Evolutionary conservation across 129 eudicot species (phyloP).

Genomic region (Pulicaria dysenterica): DNA sequence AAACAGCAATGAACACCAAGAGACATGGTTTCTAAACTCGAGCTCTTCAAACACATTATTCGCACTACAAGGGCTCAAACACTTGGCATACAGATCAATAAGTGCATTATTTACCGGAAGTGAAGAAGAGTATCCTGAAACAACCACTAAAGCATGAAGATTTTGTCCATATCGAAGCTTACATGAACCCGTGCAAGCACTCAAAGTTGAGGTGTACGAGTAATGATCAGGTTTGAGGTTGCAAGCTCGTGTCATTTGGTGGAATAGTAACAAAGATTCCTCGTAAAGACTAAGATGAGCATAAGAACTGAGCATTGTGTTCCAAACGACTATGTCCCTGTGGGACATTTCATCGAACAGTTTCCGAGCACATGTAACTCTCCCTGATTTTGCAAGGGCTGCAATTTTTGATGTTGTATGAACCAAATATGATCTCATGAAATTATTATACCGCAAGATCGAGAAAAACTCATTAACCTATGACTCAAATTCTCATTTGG

Average conservation of each 20-base stretch:
- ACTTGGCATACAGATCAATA: constrained; percentile 84
- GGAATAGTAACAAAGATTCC: constrained; percentile 58
- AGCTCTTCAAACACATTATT: constrained; percentile 58
- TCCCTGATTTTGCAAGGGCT: constrained; percentile 58
- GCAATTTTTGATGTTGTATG: constrained; percentile 55
- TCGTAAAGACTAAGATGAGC: constrained; percentile 59
- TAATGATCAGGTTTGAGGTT: constrained; percentile 59
- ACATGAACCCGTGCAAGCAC: constrained; percentile 62
- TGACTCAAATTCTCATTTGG: background rate
- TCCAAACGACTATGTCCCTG: constrained; percentile 76
- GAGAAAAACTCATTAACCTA: constrained; percentile 35
- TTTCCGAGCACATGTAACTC: constrained; percentile 51
- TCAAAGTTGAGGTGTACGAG: constrained; percentile 64
- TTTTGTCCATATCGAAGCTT: constrained; percentile 46
- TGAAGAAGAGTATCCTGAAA: constrained; percentile 39
- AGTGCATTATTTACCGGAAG: constrained; percentile 70
- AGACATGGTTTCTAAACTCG: constrained; percentile 54
- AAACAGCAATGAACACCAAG: constrained; percentile 84
- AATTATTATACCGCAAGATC: background rate
- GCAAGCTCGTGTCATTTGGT: constrained; percentile 42
- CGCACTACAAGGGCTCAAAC: constrained; percentile 50
- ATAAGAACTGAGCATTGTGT: constrained; percentile 71
- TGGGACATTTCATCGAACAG: constrained; percentile 78
- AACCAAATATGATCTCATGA: constrained; percentile 55
- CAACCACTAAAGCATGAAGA: constrained; percentile 56